Base-by-base conservation (phyloP, 2,329 filamentous ascomycete species). In the Clonostachys rosea region DNA sequence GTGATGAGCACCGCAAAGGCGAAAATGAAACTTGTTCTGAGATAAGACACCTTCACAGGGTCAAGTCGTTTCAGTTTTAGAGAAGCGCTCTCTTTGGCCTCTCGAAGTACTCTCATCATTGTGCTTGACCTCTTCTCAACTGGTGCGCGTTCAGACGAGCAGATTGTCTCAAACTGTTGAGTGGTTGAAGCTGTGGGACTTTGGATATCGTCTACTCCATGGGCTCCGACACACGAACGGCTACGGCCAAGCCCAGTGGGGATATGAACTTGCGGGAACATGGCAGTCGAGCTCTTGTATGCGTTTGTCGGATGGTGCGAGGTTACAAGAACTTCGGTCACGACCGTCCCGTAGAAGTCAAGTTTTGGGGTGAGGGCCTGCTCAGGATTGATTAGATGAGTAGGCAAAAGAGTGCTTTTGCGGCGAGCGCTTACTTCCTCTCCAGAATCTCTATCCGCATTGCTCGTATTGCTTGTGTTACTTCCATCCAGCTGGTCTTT, bases 1-100 rank as follows among this genome's bases (percentile, higher is more conserved):
- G 79, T 82, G 17, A 83, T 74, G 18, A 82, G 64, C 18, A 82
- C 75, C 3, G 76, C 76, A 50, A 82, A 73, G 24, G 75, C 78
- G 47, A 82, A 82, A 10, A 83, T 76, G 60, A 81, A 81, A 18
- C 77, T 81, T 3, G 78, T 82, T 13, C 78, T 74, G 33, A 82
- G 66, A 53, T 82, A 83, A 6, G 78, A 75, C 48, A 81, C 70
- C 62, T 82, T 82, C 46, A 82, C 69, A 0, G 78, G 77, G 57
- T 82, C 79, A 50, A 68, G 57, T 18, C 58, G 53, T 47, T 56
- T 61, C 34, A 66, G 57, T 42, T 61, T 66, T 36, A 59, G 42
- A 0, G 61, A 64, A 2, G 63, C 61, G 33, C 52, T 63, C 3
- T 58, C 58, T 33, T 56, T 58, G 34, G 57, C 48, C 13, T 48